These are phyloP conservation scores for Saturnispora zaruensis DNA, from an alignment of 805 yeast genomes.

Conservation along the genomic window DNA sequence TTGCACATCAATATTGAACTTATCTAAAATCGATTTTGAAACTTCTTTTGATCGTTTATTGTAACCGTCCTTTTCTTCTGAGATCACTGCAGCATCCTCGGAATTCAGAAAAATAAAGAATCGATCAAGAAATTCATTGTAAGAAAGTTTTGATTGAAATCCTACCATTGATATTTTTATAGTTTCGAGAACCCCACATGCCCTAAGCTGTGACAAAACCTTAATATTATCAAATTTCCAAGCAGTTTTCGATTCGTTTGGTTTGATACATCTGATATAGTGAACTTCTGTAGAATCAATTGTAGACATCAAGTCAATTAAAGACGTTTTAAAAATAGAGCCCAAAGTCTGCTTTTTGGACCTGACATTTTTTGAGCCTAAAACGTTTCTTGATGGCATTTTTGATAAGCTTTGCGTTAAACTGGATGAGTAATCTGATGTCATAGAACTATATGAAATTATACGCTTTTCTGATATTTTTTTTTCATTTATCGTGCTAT, in stretches of 20 bases:
- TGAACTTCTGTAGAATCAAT: constrained; percentile 92
- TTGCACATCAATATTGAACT: constrained; percentile 50
- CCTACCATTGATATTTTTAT: constrained; percentile 96
- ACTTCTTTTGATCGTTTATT: constrained; percentile 52
- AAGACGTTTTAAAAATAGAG: constrained; percentile 82
- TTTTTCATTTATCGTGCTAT: constrained; percentile 41
- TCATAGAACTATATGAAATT: not conserved
- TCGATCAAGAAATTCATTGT: constrained; percentile 82
- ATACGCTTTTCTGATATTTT: constrained; percentile 12
- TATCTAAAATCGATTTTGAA: constrained; percentile 57
- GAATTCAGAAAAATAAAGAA: constrained; percentile 76
- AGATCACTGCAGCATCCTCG: constrained; percentile 50
- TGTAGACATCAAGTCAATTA: constrained; percentile 87
- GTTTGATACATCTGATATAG: constrained; percentile 94
- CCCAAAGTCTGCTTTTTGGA: constrained; percentile 87
- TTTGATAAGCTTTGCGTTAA: not conserved
- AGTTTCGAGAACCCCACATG: constrained; percentile 97
- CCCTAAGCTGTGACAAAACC: constrained; percentile 92
- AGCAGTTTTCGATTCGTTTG: constrained; percentile 85
- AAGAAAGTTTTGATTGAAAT: constrained; percentile 94
- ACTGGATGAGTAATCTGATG: not conserved
- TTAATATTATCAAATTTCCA: constrained; percentile 93
- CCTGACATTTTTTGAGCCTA: constrained; percentile 17
- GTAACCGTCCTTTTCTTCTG: constrained; percentile 39
- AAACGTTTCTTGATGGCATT: constrained; percentile 10